Percentiles rank a stretch among this genome's conserved stretches.
These are phyloP conservation scores for Pharnaceum exiguum DNA, from an alignment of 148 eudicot species.

Conservation along the genomic window DNA sequence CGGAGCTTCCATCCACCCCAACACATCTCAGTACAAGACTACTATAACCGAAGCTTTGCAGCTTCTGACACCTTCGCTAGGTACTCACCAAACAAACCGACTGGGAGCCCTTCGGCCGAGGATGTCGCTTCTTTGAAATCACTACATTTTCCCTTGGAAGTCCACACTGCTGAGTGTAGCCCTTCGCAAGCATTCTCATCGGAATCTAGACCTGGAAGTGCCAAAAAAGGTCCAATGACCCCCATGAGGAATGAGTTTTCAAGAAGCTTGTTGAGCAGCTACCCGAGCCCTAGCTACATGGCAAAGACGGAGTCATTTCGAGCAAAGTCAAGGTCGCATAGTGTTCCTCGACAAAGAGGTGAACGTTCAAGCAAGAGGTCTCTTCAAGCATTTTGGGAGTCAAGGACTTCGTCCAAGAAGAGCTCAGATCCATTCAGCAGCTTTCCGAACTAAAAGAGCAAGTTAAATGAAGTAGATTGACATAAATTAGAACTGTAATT, in stretches of 20 bases:
- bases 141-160: conserved; percentile 33
- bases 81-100: conserved; percentile 41
- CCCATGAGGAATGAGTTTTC: conserved; percentile 61
- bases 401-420: conserved; percentile 36
- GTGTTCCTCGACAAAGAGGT: conserved; percentile 68
- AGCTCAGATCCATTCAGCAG: conserved; percentile 20
- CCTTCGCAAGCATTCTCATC: conserved; percentile 43
- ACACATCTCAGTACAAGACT: conserved; percentile 30
- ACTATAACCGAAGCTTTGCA: conserved; percentile 35
- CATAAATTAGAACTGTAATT: background rate
- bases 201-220: conserved; percentile 46
- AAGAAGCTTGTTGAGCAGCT: conserved; percentile 43
- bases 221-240: conserved; percentile 44
- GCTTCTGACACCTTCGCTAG: conserved; percentile 37
- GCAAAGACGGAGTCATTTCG: conserved; percentile 62
- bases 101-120: conserved; percentile 34
- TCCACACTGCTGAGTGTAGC: conserved; percentile 26
- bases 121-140: conserved; percentile 50
- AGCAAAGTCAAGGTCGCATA: conserved; percentile 70
- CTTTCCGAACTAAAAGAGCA: conserved; percentile 4
- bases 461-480: too few relatives aligned
- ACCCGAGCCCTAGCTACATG: conserved; percentile 61
- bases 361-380: conserved; percentile 26
- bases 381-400: conserved; percentile 31
- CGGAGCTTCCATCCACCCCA: conserved; percentile 25